Evolutionary conservation across 441 rosid species (phyloP).

Genomic region (Omphalea diandra): DNA sequence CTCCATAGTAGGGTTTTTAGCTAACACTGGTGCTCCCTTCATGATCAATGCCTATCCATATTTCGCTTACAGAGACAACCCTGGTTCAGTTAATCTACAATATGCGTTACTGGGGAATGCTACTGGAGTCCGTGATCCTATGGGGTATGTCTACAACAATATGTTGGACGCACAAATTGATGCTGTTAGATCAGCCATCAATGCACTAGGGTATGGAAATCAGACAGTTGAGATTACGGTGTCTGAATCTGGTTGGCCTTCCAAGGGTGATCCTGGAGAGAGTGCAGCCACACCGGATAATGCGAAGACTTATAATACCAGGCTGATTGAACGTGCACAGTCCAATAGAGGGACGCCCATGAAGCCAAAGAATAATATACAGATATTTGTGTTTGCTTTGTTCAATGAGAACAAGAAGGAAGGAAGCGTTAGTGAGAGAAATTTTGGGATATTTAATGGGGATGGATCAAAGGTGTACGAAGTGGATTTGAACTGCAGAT

Average conservation of each 20-base stretch:
- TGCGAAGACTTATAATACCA: slow-evolving; percentile 53
- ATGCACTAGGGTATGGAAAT: slow-evolving; percentile 47
- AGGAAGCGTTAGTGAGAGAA: slow-evolving; percentile 49
- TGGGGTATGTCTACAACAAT: slow-evolving; percentile 49
- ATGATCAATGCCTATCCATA: slow-evolving; percentile 72
- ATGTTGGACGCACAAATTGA: slow-evolving; percentile 74
- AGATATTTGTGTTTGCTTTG: slow-evolving; percentile 55
- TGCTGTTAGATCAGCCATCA: slow-evolving; percentile 52
- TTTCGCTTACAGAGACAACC: slow-evolving; percentile 61
- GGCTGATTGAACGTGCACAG: slow-evolving; percentile 51
- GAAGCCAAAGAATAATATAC: slow-evolving; percentile 41
- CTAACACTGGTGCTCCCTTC: slow-evolving; percentile 53
- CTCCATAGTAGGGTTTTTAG: slow-evolving; percentile 49
- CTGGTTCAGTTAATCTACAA: slow-evolving; percentile 41
- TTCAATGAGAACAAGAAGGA: slow-evolving; percentile 66
- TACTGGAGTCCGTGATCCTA: slow-evolving; percentile 50
- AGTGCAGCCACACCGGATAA: slow-evolving; percentile 44
- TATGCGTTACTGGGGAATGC: slow-evolving; percentile 53
- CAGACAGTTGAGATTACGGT: slow-evolving; percentile 39
- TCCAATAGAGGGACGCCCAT: slow-evolving; percentile 56
- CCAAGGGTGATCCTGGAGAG: slow-evolving; percentile 50
- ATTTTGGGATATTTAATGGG: slow-evolving; percentile 57
- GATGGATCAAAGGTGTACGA: slow-evolving; percentile 62
- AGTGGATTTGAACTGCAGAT: slow-evolving; percentile 57
- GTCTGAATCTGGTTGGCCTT: slow-evolving; percentile 75